Base-by-base conservation (phyloP, 257 asterid genomes). In the Paulownia fortunei region DNA sequence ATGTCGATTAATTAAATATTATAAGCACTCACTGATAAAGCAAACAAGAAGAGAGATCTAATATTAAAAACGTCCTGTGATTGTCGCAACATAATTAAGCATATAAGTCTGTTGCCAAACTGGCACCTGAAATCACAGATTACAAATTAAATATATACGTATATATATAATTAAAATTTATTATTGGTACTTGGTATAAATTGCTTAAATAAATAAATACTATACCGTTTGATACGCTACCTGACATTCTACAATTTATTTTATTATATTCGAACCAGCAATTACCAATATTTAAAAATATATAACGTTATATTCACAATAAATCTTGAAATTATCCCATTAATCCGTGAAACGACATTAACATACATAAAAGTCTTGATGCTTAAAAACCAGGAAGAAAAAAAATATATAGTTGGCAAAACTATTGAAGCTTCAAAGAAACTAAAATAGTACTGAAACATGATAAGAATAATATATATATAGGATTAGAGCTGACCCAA, bases 101-200 rank as follows among this genome's bases (percentile, higher is more conserved):
- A 24, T 5, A 8, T 26, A 19, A 54, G 15, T 6, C 26, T 77
- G 70, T 6, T 18, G 52, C 70, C 62, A 77, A 77, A 56, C 76
- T 58, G 81, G 71, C 76, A 76, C 72, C 81, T 77, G 64, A 54
- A 66, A 52, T 36, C n/a, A 9, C n/a, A 67, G 18, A 56, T 19
- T 27, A 68, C 18, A 59, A 60, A 41, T 37, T 7, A 12, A 44
- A 46, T 44, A 68, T 11, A 2, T 46, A 8, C 11, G 10, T 1
- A 8, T 69, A 18, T 46, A 34, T 16, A 41, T 56, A 21, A 30
- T 30, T 21, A 59, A 21, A 73, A 52, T 12, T 56, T 23, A 73
- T 56, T 56, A 19, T 8, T 73, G 66, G 69, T 56, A 41, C 32
- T 21, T 11, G 56, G 24, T 54, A 7, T 54, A 4, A 18, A 73